Conservation (phyloP, 768 basidiomycete genomes). For the Boletus edulis region DNA sequence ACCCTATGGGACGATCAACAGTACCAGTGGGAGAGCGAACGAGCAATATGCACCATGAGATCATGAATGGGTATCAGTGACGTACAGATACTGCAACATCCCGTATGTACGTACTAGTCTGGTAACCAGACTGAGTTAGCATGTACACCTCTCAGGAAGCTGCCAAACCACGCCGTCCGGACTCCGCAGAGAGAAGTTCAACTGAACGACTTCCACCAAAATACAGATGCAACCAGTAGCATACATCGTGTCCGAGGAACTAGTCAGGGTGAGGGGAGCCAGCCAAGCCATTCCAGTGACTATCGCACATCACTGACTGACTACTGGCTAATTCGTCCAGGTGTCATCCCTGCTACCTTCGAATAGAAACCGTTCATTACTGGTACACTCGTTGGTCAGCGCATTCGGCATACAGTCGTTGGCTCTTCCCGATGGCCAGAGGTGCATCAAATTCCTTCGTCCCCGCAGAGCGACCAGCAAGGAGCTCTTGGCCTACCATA, state of each 20-base stretch:
- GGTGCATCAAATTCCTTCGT: slow-evolving; percentile 44
- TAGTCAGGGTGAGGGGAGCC: slow-evolving; percentile 43
- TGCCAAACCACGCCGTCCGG: too few species aligned
- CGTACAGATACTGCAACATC: not conserved
- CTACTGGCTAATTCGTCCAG: slow-evolving; percentile 21
- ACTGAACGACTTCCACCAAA: not conserved
- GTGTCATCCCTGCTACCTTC: slow-evolving; percentile 62
- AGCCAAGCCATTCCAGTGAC: not conserved
- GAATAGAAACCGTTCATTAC: slow-evolving; percentile 59
- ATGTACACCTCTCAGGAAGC: too few species aligned
- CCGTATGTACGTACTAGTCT: too few species aligned
- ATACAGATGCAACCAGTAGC: slow-evolving; percentile 28
- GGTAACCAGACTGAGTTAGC: too few species aligned
- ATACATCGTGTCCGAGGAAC: slow-evolving; percentile 58
- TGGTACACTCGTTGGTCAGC: slow-evolving; percentile 64
- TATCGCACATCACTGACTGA: not conserved
- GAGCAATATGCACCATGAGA: too few species aligned
- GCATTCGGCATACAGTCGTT: slow-evolving; percentile 48
- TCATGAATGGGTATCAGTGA: not conserved
- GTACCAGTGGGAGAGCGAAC: not conserved
- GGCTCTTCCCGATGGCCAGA: slow-evolving; percentile 18
- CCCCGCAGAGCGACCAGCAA: slow-evolving; percentile 52
- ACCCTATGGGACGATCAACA: not conserved
- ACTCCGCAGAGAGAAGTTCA: too few species aligned
- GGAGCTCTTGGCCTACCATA: slow-evolving; percentile 69